Percentiles rank a stretch among this genome's conserved stretches.
phyloP scores from a whole-genome alignment of 495 filamentous ascomycete species.

The Podospora fimiseda region DNA sequence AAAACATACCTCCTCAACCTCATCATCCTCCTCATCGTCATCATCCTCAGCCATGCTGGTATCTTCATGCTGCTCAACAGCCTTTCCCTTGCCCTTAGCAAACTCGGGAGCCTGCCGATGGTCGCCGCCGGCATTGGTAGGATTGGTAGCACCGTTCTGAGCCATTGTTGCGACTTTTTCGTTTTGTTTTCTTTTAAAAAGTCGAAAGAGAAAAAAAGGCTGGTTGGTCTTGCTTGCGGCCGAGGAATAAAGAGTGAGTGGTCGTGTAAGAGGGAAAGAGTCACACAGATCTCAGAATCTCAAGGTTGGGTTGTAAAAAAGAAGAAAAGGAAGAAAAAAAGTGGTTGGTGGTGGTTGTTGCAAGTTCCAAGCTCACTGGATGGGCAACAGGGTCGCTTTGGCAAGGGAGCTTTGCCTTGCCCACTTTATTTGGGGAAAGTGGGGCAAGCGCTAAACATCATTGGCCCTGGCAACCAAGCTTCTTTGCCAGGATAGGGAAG shows the following conservation, averaged over 20 bases:
- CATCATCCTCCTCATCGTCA: constrained; percentile 58
- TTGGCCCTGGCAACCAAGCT: background rate
- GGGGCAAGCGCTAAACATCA: background rate
- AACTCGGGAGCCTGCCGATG: constrained; percentile 27
- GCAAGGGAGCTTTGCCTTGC: background rate
- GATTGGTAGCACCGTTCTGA: constrained; percentile 31
- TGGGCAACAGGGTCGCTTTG: too few species aligned
- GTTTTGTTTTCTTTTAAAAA: background rate
- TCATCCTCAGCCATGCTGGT: constrained; percentile 63
- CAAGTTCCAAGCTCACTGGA: background rate
- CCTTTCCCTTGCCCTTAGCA: constrained; percentile 53
- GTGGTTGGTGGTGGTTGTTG: background rate
- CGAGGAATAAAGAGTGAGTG: background rate
- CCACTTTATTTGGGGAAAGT: background rate
- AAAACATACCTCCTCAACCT: constrained; percentile 52
- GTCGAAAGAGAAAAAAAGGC: background rate
- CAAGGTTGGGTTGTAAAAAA: too few species aligned
- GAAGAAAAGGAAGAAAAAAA: too few species aligned
- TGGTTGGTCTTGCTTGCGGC: background rate
- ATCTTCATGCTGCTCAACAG: constrained; percentile 43
- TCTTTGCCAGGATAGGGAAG: background rate
- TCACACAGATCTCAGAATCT: too few species aligned
- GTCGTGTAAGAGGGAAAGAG: too few species aligned
- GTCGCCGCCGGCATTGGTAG: constrained; percentile 21
- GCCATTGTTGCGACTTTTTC: constrained; percentile 27